These are phyloP conservation scores for Malania oleifera DNA, from an alignment of 164 flowering plant genomes.

Conservation along the genomic window DNA sequence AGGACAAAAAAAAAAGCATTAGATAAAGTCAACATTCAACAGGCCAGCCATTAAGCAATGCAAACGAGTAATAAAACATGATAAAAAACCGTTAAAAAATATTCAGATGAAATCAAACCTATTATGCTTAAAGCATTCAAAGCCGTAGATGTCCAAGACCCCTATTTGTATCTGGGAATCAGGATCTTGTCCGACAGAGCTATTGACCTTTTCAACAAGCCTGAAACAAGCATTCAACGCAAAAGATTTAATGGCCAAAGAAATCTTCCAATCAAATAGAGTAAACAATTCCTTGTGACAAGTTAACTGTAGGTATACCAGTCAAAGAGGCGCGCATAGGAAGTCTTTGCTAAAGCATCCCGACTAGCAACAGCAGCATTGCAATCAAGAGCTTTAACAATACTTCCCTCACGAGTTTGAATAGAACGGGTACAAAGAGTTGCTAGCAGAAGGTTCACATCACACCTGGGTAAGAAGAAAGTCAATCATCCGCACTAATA, in stretches of 20 bases:
- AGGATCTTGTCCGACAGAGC: conserved; percentile 90
- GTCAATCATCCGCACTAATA: too few relatives aligned
- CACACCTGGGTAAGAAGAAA: conserved; percentile 80
- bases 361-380: conserved; percentile 87
- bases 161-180: conserved; percentile 80
- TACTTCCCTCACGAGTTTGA: conserved; percentile 88
- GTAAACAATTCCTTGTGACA: neutral
- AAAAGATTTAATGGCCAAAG: neutral
- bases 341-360: conserved; percentile 92
- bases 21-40: too few relatives aligned
- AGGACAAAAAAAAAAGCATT: too few relatives aligned
- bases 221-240: conserved; percentile 34
- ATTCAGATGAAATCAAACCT: conserved; percentile 38
- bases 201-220: conserved; percentile 94
- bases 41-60: neutral
- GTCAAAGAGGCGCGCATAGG: conserved; percentile 87
- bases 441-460: conserved; percentile 63
- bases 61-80: neutral
- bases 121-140: conserved; percentile 81
- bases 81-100: too few relatives aligned
- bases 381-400: conserved; percentile 84
- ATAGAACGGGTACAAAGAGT: conserved; percentile 80
- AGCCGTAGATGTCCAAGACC: conserved; percentile 93
- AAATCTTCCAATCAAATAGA: neutral
- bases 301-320: conserved; percentile 44